Percentiles rank a stretch among this genome's conserved stretches.
phyloP scores from a whole-genome alignment of 1,139 yeast genomes.

The Lodderomyces beijingensis region DNA sequence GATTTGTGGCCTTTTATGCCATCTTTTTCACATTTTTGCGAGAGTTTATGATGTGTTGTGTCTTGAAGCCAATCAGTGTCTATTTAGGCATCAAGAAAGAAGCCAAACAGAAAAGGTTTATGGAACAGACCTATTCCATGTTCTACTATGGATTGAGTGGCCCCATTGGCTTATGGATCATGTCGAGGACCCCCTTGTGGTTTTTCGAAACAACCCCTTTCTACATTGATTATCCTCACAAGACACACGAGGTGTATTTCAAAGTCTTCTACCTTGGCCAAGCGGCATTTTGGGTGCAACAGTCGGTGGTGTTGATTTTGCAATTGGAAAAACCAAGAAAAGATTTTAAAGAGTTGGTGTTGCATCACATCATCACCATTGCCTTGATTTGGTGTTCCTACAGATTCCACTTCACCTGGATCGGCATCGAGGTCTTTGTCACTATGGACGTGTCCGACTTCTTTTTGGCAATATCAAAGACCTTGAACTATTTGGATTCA shows the following conservation, averaged over 20 bases:
- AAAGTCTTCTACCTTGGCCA: constrained; percentile 85
- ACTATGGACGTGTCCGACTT: constrained; percentile 96
- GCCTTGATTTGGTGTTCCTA: constrained; percentile 87
- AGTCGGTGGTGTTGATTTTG: constrained; percentile 72
- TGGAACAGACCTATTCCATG: constrained; percentile 89
- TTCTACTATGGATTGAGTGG: constrained; percentile 79
- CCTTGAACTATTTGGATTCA: constrained; percentile 78
- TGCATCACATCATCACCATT: constrained; percentile 91
- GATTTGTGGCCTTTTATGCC: constrained; percentile 76
- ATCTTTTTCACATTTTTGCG: constrained; percentile 85
- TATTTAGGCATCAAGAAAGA: constrained; percentile 49
- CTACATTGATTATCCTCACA: constrained; percentile 80
- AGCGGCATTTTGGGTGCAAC: constrained; percentile 98
- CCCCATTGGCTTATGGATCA: constrained; percentile 84
- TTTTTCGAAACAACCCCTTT: constrained; percentile 79
- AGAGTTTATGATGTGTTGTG: constrained; percentile 83
- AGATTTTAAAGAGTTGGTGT: constrained; percentile 84
- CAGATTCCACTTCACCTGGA: constrained; percentile 93
- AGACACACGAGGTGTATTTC: constrained; percentile 63
- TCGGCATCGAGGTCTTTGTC: constrained; percentile 85
- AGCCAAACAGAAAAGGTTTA: constrained; percentile 70
- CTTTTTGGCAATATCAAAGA: constrained; percentile 78
- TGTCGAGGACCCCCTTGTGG: constrained; percentile 85
- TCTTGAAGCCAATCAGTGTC: constrained; percentile 69
- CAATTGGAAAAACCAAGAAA: constrained; percentile 94